phyloP scores from a whole-genome alignment of 202 grass and related monocot species.

The Bolboschoenoplectus hybrid region DNA sequence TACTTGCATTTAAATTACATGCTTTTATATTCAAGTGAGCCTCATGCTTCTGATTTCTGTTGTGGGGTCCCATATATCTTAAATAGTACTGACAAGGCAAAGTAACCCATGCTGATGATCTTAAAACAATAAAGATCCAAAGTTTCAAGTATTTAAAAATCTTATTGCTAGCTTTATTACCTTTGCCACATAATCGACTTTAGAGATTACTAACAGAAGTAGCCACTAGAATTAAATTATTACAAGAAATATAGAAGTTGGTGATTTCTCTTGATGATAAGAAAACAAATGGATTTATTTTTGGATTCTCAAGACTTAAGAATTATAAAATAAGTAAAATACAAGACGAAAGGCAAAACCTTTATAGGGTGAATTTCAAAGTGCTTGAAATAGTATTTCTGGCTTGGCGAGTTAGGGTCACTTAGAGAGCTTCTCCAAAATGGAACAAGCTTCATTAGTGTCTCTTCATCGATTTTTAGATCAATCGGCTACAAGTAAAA shows the following conservation, averaged over 20 bases:
- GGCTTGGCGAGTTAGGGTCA: conserved; percentile 53
- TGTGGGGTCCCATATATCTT: not conserved
- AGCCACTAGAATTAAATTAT: not conserved
- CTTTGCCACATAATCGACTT: not conserved
- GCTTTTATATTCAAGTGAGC: not conserved
- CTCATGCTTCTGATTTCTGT: not conserved
- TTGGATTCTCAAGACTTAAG: not conserved
- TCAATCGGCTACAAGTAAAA: conserved; percentile 66
- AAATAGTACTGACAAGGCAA: not conserved
- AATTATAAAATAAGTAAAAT: conserved; percentile 36
- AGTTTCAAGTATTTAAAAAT: not conserved
- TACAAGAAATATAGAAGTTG: not conserved
- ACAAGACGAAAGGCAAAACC: conserved; percentile 48
- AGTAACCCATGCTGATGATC: not conserved
- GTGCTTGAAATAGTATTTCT: conserved; percentile 77
- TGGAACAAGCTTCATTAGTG: conserved; percentile 88
- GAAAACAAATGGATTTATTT: not conserved
- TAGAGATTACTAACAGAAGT: not conserved
- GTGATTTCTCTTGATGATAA: not conserved
- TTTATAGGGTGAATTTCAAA: conserved; percentile 95
- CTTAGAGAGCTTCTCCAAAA: conserved; percentile 86
- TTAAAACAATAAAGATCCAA: not conserved
- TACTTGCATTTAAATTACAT: not conserved
- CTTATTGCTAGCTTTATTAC: not conserved
- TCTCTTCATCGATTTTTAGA: conserved; percentile 81